Conservation (phyloP, 1,284 basidiomycete species). For the Ceratobasidium sp. region DNA sequence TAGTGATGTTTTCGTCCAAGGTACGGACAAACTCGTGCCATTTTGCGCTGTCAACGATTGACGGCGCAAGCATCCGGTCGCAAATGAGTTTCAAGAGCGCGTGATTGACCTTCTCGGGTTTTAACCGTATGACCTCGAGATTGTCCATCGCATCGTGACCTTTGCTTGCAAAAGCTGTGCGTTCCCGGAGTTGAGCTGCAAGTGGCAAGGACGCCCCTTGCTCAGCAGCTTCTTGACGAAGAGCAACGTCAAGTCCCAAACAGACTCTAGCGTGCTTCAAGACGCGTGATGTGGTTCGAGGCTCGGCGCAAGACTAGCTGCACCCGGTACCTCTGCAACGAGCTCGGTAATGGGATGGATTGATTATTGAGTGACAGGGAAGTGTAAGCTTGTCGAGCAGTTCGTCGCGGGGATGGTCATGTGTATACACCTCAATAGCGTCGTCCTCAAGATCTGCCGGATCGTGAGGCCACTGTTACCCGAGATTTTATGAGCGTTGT, state of each 20-base stretch:
- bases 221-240: not conserved
- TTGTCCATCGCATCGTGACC: too few relatives aligned
- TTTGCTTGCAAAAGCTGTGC: not conserved
- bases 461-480: not conserved
- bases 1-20: slow-evolving; percentile 2
- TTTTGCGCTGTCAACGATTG: slow-evolving; percentile 1
- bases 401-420: slow-evolving; percentile 1
- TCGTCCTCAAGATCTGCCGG: slow-evolving; percentile 12
- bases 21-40: slow-evolving; percentile 24
- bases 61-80: slow-evolving; percentile 29
- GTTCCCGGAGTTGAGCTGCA: not conserved
- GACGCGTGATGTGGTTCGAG: not conserved
- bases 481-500: not conserved
- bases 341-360: not conserved
- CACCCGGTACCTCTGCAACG: slow-evolving; percentile 8
- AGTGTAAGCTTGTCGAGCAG: slow-evolving; percentile 6
- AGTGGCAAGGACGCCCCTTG: slow-evolving; percentile 5
- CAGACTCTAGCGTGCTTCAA: slow-evolving; percentile 5
- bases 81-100: slow-evolving; percentile 12
- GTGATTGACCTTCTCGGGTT: slow-evolving; percentile 15
- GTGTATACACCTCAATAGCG: not conserved
- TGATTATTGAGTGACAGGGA: slow-evolving; percentile 4
- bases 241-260: not conserved
- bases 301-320: slow-evolving; percentile 24
- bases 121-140: not conserved